A percentile compares a stretch with the other conserved stretches of the same genome.
Conservation (phyloP, 202 grass and related monocot species). For the Setaria viridis region DNA sequence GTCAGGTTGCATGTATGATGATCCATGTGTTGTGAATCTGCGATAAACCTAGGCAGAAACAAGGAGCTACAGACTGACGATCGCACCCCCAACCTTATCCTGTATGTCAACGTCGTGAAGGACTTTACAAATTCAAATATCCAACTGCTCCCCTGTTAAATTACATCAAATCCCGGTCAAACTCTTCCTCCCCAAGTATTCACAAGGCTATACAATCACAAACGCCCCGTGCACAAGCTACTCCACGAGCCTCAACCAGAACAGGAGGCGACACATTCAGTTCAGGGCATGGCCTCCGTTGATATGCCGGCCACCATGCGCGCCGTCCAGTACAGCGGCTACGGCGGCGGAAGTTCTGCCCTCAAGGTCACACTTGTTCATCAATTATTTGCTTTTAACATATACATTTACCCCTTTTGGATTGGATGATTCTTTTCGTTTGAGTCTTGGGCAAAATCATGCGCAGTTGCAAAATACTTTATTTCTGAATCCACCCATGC, state of each 20-base stretch:
- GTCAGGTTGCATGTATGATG: too few relatives aligned
- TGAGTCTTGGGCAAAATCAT: not conserved
- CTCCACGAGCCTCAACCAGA: not conserved
- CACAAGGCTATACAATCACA: not conserved
- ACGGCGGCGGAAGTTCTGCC: conserved; percentile 47
- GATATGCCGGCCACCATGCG: conserved; percentile 41
- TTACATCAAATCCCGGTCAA: not conserved
- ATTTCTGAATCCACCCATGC: not conserved
- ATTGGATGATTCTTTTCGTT: too few relatives aligned
- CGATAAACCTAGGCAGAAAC: too few relatives aligned
- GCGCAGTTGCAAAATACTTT: not conserved
- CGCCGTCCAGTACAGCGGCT: conserved; percentile 55
- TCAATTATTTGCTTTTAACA: not conserved
- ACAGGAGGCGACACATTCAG: not conserved
- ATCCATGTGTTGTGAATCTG: too few relatives aligned
- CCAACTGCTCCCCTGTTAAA: not conserved
- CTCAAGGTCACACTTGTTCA: conserved; percentile 39
- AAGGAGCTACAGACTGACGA: too few relatives aligned
- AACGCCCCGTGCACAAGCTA: not conserved
- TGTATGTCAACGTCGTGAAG: too few relatives aligned
- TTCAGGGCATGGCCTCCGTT: not conserved
- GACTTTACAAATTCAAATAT: too few relatives aligned
- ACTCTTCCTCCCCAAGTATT: not conserved
- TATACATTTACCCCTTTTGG: too few relatives aligned
- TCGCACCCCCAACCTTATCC: too few relatives aligned